phyloP scores from a whole-genome alignment of 1,139 yeast genomes.

The Candida neerlandica region DNA sequence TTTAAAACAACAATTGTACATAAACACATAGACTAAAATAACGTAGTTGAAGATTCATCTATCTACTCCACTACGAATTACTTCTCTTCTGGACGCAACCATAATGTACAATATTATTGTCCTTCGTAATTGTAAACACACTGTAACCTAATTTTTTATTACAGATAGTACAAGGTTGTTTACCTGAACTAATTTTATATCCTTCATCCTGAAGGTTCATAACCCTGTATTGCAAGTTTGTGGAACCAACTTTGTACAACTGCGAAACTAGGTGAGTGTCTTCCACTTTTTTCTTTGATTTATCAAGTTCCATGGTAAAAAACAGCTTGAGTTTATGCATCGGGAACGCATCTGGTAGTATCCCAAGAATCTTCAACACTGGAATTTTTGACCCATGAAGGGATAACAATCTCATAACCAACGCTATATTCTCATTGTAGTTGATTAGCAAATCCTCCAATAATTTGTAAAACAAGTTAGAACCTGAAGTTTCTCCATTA shows the following conservation, averaged over 20 bases:
- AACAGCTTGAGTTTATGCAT: constrained; percentile 47
- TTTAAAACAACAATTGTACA: constrained; percentile 2
- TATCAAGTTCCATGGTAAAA: constrained; percentile 50
- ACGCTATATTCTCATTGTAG: constrained; percentile 31
- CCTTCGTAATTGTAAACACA: constrained; percentile 56
- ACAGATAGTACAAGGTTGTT: constrained; percentile 60
- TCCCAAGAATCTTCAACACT: constrained; percentile 48
- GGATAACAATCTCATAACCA: constrained; percentile 47
- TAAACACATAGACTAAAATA: neutral
- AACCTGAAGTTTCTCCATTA: constrained; percentile 41
- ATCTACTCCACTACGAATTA: neutral
- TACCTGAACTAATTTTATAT: constrained; percentile 37
- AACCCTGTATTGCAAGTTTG: constrained; percentile 38
- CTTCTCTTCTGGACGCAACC: constrained; percentile 47
- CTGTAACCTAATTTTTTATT: constrained; percentile 62
- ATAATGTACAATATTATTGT: constrained; percentile 65
- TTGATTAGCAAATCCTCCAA: constrained; percentile 42
- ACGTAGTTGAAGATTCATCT: too few species aligned
- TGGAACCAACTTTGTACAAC: constrained; percentile 39
- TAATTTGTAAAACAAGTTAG: constrained; percentile 36
- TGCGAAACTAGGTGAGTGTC: constrained; percentile 34
- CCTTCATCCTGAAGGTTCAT: constrained; percentile 40
- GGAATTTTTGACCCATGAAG: constrained; percentile 60
- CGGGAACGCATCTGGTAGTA: constrained; percentile 54
- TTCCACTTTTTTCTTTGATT: constrained; percentile 26